Percentiles rank a stretch among this genome's conserved stretches.
phyloP scores from a whole-genome alignment of 371 early-diverging fungal genomes.

The Apophysomyces elegans region DNA sequence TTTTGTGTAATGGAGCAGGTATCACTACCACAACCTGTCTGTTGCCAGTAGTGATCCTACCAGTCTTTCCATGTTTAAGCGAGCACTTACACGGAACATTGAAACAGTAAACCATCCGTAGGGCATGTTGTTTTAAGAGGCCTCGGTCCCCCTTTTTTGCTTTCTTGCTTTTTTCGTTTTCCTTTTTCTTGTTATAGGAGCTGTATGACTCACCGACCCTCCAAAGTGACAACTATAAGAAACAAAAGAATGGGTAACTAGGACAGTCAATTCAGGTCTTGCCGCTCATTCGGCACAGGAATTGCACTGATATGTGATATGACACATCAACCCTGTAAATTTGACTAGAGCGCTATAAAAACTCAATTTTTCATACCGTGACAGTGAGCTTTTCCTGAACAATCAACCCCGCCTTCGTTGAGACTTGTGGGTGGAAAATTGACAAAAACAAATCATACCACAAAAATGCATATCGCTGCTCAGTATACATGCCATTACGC shows the following conservation, averaged over 20 bases:
- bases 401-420: not conserved
- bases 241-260: conserved; percentile 7
- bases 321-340: conserved; percentile 8
- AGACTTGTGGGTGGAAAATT: not conserved
- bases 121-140: too few relatives aligned
- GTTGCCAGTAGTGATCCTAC: too few relatives aligned
- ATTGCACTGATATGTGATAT: not conserved
- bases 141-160: not conserved
- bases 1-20: too few relatives aligned
- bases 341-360: conserved; percentile 3
- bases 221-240: not conserved
- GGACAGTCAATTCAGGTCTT: conserved; percentile 5
- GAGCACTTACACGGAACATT: too few relatives aligned
- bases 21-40: too few relatives aligned
- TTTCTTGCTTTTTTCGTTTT: not conserved
- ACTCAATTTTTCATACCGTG: not conserved
- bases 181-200: not conserved
- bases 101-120: too few relatives aligned
- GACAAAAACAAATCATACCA: not conserved
- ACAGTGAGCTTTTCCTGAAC: not conserved
- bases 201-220: conserved; percentile 7
- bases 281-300: conserved; percentile 8
- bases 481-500: too few relatives aligned
- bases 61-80: too few relatives aligned
- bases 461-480: too few relatives aligned